phyloP scores from a whole-genome alignment of 140 eudicot genomes.

The Cichorium intybus region DNA sequence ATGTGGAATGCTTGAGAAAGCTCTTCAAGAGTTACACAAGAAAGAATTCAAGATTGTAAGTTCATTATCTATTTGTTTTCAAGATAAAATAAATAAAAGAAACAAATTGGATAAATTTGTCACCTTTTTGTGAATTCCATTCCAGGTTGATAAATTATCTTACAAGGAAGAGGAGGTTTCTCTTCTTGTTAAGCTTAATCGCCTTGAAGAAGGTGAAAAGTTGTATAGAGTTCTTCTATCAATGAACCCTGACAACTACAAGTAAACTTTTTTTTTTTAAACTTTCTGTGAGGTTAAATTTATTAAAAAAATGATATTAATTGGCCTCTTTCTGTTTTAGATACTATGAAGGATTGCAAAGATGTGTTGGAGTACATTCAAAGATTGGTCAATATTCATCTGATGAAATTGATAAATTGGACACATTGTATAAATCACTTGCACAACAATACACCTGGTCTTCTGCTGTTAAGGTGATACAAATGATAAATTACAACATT shows the following conservation, averaged over 20 bases:
- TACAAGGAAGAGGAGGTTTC: slow-evolving; percentile 87
- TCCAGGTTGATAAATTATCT: slow-evolving; percentile 74
- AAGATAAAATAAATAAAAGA: background rate
- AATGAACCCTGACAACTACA: slow-evolving; percentile 95
- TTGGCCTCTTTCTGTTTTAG: slow-evolving; percentile 31
- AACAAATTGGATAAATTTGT: background rate
- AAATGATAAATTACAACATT: background rate
- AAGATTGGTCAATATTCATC: slow-evolving; percentile 59
- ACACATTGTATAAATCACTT: slow-evolving; percentile 72
- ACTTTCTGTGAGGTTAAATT: background rate
- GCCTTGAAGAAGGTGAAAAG: slow-evolving; percentile 69
- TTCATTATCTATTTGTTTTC: slow-evolving; percentile 8
- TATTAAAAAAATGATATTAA: slow-evolving; percentile 3
- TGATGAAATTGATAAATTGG: slow-evolving; percentile 66
- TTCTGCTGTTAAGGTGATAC: slow-evolving; percentile 92
- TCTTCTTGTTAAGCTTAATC: slow-evolving; percentile 84
- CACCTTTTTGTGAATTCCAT: slow-evolving; percentile 1
- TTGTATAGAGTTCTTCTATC: slow-evolving; percentile 65
- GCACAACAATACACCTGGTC: slow-evolving; percentile 80
- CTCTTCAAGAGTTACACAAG: slow-evolving; percentile 77
- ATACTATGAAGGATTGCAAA: slow-evolving; percentile 93
- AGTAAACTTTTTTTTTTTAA: slow-evolving; percentile 31
- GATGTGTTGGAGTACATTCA: slow-evolving; percentile 67
- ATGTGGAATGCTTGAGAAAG: slow-evolving; percentile 74
- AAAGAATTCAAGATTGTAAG: slow-evolving; percentile 80